These are phyloP conservation scores for Fusarium luffae DNA, from an alignment of 2,329 filamentous ascomycete species.

Conservation along the genomic window DNA sequence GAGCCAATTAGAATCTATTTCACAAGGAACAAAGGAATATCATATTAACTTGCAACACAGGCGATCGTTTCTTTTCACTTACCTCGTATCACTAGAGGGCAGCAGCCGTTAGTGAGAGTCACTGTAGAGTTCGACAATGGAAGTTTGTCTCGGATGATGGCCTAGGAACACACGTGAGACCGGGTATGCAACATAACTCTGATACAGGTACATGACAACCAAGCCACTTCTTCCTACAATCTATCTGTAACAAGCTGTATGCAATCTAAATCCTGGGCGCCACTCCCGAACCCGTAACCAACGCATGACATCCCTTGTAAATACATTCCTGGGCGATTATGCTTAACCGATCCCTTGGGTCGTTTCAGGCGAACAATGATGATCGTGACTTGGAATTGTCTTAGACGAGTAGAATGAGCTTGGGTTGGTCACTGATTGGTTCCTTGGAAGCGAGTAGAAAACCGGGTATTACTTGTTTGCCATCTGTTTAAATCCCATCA, in stretches of 20 bases:
- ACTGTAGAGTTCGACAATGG: background rate
- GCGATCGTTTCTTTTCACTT: background rate
- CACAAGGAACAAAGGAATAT: background rate
- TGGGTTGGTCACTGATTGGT: background rate
- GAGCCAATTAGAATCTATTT: background rate
- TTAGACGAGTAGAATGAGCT: background rate
- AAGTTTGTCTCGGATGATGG: background rate
- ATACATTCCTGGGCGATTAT: slow-evolving; percentile 2
- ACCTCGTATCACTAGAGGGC: background rate
- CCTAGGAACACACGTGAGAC: background rate
- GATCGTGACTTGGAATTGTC: background rate
- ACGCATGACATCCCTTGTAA: slow-evolving; percentile 10
- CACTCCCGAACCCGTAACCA: background rate
- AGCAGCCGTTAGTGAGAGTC: background rate
- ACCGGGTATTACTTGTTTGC: background rate
- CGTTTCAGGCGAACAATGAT: background rate
- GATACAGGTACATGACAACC: background rate
- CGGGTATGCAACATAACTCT: background rate
- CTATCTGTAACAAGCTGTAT: background rate
- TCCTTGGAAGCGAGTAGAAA: background rate
- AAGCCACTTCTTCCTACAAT: background rate
- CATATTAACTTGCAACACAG: background rate
- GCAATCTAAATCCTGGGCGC: slow-evolving; percentile 7
- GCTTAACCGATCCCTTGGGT: slow-evolving; percentile 1
- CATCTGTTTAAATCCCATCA: background rate